phyloP scores from a whole-genome alignment of 2,329 filamentous ascomycete genomes.

The Aspergillus sojae region DNA sequence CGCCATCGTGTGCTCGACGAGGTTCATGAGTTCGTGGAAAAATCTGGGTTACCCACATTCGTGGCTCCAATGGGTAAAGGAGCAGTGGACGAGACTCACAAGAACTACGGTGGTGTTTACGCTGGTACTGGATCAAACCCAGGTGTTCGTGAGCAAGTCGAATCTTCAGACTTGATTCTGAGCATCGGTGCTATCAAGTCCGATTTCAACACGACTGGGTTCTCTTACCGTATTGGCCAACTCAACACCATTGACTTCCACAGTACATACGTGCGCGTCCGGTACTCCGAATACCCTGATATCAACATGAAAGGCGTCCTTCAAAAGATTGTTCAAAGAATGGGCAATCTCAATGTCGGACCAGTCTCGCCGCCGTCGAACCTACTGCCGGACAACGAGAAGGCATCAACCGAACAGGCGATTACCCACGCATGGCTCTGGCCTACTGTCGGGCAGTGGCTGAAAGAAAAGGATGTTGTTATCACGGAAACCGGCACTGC shows the following conservation, averaged over 20 bases:
- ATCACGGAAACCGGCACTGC: conserved; percentile 86
- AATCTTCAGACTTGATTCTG: conserved; percentile 45
- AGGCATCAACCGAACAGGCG: conserved; percentile 33
- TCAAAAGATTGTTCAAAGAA: conserved; percentile 65
- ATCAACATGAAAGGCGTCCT: conserved; percentile 81
- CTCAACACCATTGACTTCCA: conserved; percentile 83
- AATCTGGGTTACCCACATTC: conserved; percentile 76
- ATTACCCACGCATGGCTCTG: conserved; percentile 66
- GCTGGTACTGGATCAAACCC: conserved; percentile 74
- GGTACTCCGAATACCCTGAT: conserved; percentile 77
- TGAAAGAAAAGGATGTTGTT: conserved; percentile 73
- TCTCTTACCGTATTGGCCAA: conserved; percentile 79
- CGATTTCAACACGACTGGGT: conserved; percentile 64
- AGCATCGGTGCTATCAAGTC: conserved; percentile 49
- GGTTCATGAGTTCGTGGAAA: conserved; percentile 71
- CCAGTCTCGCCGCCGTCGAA: conserved; percentile 60
- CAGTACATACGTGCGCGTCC: conserved; percentile 71
- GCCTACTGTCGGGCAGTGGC: conserved; percentile 73
- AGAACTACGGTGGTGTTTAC: conserved; percentile 83
- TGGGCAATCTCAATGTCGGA: conserved; percentile 59
- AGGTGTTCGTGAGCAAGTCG: conserved; percentile 43
- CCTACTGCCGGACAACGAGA: conserved; percentile 44
- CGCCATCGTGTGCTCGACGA: conserved; percentile 74
- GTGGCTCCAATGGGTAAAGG: conserved; percentile 92
- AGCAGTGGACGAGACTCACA: conserved; percentile 73